Evolutionary conservation across 768 basidiomycete species (phyloP), one percentile per base, ranked within the genome.

Genomic region (Mycena rosella): DNA sequence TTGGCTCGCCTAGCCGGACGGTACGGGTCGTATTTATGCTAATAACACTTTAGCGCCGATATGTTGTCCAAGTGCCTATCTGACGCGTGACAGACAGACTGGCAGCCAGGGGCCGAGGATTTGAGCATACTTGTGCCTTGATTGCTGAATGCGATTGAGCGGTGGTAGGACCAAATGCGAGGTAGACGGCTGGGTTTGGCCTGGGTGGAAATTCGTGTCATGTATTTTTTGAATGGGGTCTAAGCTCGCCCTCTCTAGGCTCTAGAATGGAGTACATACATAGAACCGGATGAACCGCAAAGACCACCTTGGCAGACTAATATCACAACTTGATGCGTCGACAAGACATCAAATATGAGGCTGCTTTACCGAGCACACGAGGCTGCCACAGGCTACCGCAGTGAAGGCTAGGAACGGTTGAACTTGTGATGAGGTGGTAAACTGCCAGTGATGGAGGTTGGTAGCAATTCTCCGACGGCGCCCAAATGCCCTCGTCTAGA

Each of bases 11-110:
- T 27, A 40, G 27, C 9, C 11, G 29, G 14, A 52, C 38, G 52
- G 60, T 38, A 61, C 49, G 26, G 49, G n/a, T 51, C 38, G 40
- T 42, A 61, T 61, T 61, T 61, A 61, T 61, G 52, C 22, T 47
- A 32, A 24, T 30, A 44, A n/a, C 42, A n/a, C 42, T n/a, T 44
- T 5, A 44, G 20, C 42, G 48, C 49, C 45, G 34, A 22, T 27
- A 40, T 52, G 38, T 38, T 55, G 36, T 55, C 34, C 38, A 17
- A 38, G 30, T 53, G 51, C 32, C 32, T 32, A 40, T 38, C 26
- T 55, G 54, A 26, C 42, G 10, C 29, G 42, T 29, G 56, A 57
- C 56, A 57, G 56, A 45, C 42, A 57, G 26, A 57, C 42, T 45
- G 42, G 27, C 36, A 26, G 27, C 45, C 40, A 29, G 40, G 18